Evolutionary conservation across 2,329 filamentous ascomycete species (phyloP).

Genomic region (Myotisia sp.): DNA sequence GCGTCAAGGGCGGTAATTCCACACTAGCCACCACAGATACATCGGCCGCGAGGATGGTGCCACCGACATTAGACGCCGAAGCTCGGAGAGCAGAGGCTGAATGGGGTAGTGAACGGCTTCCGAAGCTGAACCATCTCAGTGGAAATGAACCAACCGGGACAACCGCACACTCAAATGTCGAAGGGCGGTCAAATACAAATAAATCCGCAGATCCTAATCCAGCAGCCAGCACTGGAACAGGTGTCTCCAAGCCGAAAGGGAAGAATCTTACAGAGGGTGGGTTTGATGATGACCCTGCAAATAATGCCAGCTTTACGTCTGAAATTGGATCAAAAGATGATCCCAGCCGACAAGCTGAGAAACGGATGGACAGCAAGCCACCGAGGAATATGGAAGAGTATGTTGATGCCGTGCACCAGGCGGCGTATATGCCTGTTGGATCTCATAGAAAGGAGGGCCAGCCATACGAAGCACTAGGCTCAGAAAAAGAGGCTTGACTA

Average conservation of each 20-base stretch:
- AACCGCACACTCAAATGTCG: conserved; percentile 8
- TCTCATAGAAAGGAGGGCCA: conserved; percentile 8
- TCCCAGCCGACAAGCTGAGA: conserved; percentile 37
- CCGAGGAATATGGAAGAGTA: conserved; percentile 16
- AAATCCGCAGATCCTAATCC: no score
- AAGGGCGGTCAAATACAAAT: conserved; percentile 18
- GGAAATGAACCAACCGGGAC: conserved; percentile 15
- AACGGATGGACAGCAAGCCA: conserved; percentile 21
- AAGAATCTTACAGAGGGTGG: conserved; percentile 38
- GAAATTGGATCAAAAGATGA: conserved; percentile 44
- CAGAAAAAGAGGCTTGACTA: conserved; percentile 12
- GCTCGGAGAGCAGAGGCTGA: conserved; percentile 26
- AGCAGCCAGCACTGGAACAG: background rate
- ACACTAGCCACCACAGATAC: conserved; percentile 45
- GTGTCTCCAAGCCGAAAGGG: conserved; percentile 35
- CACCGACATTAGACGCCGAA: conserved; percentile 34
- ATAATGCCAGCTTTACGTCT: conserved; percentile 38
- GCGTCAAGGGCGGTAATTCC: conserved; percentile 38
- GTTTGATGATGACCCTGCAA: conserved; percentile 26
- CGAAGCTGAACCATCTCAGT: no score
- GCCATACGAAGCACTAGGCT: conserved; percentile 11
- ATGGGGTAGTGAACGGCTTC: conserved; percentile 20
- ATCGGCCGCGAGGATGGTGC: conserved; percentile 38
- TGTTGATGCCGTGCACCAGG: background rate
- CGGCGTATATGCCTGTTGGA: background rate